A percentile compares a stretch with the other conserved stretches of the same genome.
Conservation (phyloP, 2,329 filamentous ascomycete species). For the Claviceps sp. region DNA sequence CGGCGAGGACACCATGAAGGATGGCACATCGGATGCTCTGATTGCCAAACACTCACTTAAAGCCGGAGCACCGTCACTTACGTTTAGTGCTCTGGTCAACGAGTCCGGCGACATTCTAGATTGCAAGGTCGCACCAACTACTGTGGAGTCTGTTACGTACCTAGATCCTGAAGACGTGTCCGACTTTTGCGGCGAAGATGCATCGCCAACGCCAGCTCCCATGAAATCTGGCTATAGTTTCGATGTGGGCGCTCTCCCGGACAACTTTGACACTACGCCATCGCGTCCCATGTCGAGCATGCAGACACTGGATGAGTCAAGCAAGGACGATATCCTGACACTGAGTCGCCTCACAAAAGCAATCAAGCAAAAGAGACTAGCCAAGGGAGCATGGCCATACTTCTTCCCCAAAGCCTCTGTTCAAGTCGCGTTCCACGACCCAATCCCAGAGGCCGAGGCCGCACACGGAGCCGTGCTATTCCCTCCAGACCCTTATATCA, state of each 20-base stretch:
- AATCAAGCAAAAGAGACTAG: slow-evolving; percentile 27
- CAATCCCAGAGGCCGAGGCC: slow-evolving; percentile 10
- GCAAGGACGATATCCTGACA: slow-evolving; percentile 32
- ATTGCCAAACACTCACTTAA: slow-evolving; percentile 42
- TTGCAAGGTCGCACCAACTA: slow-evolving; percentile 38
- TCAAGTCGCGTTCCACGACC: slow-evolving; percentile 27
- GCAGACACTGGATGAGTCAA: slow-evolving; percentile 26
- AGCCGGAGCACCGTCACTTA: slow-evolving; percentile 37
- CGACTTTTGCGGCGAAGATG: slow-evolving; percentile 25
- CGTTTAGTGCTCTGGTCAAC: slow-evolving; percentile 48
- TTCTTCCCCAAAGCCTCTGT: slow-evolving; percentile 31
- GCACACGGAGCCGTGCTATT: slow-evolving; percentile 13
- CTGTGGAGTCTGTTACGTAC: slow-evolving; percentile 40
- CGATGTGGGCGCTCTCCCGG: slow-evolving; percentile 15
- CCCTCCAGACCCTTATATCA: slow-evolving; percentile 37
- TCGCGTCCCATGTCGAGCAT: slow-evolving; percentile 30
- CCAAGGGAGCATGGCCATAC: slow-evolving; percentile 35
- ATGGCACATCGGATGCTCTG: slow-evolving; percentile 23
- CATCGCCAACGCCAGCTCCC: slow-evolving; percentile 7
- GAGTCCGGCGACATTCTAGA: slow-evolving; percentile 38
- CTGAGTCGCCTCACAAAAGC: slow-evolving; percentile 35
- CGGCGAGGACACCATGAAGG: slow-evolving; percentile 15
- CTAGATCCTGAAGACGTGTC: slow-evolving; percentile 40
- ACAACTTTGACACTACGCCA: slow-evolving; percentile 9
- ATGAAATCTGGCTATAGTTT: slow-evolving; percentile 12